Evolutionary conservation across 2,329 filamentous ascomycete genomes (phyloP).

Genomic region (Penicillium sp.): DNA sequence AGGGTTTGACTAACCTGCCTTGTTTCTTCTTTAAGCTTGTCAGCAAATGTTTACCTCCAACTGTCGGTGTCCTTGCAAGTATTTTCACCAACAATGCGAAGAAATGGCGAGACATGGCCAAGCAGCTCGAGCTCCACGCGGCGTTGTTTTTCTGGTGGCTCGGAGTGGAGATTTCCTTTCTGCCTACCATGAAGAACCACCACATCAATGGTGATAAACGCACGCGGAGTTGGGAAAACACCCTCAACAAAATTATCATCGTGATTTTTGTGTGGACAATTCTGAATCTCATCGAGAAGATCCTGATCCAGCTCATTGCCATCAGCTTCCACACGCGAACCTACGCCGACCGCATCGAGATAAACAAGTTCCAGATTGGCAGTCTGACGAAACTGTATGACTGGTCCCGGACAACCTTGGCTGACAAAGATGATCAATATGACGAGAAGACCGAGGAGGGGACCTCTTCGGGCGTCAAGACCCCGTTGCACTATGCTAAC

Average conservation of each 20-base stretch:
- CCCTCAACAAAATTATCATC: constrained; percentile 81
- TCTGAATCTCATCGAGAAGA: constrained; percentile 85
- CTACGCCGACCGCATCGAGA: constrained; percentile 82
- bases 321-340: constrained; percentile 89
- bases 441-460: constrained; percentile 55
- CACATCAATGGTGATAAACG: constrained; percentile 52
- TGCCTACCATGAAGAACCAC: constrained; percentile 72
- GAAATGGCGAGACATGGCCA: constrained; percentile 89
- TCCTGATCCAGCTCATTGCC: constrained; percentile 90
- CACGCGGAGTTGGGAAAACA: constrained; percentile 65
- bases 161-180: constrained; percentile 77
- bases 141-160: constrained; percentile 92
- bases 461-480: constrained; percentile 59
- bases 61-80: constrained; percentile 62
- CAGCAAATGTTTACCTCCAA: constrained; percentile 61
- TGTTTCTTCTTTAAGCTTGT: constrained; percentile 46
- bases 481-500: constrained; percentile 68
- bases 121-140: constrained; percentile 76
- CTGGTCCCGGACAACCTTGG: constrained; percentile 59
- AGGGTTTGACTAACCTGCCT: not conserved
- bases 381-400: constrained; percentile 62
- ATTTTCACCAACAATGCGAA: constrained; percentile 81
- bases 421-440: constrained; percentile 68
- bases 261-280: constrained; percentile 73
- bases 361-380: constrained; percentile 86